Evolutionary conservation across 1,284 basidiomycete genomes (phyloP), one percentile per base, ranked within the genome.

Genomic region (Tilletia indica): DNA sequence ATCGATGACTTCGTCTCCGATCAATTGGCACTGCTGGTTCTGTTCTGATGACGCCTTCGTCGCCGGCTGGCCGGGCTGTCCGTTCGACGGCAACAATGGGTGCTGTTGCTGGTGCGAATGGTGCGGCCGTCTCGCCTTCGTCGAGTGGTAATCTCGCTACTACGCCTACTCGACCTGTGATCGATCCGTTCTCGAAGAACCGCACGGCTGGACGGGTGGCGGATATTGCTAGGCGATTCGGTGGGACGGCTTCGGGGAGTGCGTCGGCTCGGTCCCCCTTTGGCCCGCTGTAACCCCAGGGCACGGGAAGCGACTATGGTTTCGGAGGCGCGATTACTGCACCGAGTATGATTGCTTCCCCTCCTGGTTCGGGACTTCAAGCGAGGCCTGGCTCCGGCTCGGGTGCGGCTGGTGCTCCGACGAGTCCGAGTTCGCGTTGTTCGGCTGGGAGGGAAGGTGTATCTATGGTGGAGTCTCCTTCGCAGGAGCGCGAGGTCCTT

Each of bases 151-250:
- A 12, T 5, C 42, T 45, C 12, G 42, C 68, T 0, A 31, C 61
- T 25, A 16, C 39, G 21, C 45, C 42, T 16, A 38, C 54, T 9
- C 38, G 48, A 21, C 25, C n/a, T 39, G 36, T 72, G 14, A 61
- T 74, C 63, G 74, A 81, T 70, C 75, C 75, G 1, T 81, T 81
- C 68, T 72, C 76, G 2, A 80, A 80, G 31, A 75, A 81, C 47
- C 70, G 74, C 1, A 74, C 78, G 0, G 71, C 77, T 11, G 80
- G 80, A 1, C 47, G 78, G 9, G 78, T 81, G 2, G 77, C 80
- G 4, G 72, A 73, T 64, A 76, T 81, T 12, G 78, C 80, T 1
- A 70, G 69, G 16, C 63, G 51, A 36, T 81, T 81, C 58, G 78
- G 78, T 31, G 36, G 61, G 16, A 38, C 61, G 69, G 54, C 47